These are phyloP conservation scores for Spizellomyces punctatus DNA, from an alignment of 192 early-diverging fungal genomes.

Conservation along the genomic window DNA sequence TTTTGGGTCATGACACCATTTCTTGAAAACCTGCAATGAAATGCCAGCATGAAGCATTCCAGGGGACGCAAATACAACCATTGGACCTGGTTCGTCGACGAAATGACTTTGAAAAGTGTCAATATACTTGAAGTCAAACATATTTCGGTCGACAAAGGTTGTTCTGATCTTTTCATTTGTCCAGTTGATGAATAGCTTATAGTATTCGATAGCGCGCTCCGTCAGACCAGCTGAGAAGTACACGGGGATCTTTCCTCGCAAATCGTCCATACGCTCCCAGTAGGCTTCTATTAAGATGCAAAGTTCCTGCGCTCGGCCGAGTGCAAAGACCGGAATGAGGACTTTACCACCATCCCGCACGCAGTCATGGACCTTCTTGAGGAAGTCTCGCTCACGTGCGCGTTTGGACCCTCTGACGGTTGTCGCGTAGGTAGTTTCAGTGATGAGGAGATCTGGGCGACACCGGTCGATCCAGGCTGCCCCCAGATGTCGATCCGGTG, in stretches of 20 bases:
- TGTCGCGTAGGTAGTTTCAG: conserved; percentile 96
- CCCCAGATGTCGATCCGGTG: conserved; percentile 96
- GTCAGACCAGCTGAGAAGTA: conserved; percentile 96
- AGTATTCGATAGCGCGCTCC: conserved; percentile 91
- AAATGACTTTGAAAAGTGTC: conserved; percentile 74
- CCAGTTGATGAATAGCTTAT: conserved; percentile 97
- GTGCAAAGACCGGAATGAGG: conserved; percentile 95
- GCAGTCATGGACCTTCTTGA: conserved; percentile 87
- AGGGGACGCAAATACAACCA: conserved; percentile 96
- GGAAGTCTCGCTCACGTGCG: conserved; percentile 88
- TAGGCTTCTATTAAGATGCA: conserved; percentile 94
- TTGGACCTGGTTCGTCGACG: conserved; percentile 79
- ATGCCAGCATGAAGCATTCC: conserved; percentile 98
- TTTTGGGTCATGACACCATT: conserved; percentile 88
- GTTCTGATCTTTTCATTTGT: conserved; percentile 97
- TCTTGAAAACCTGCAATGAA: conserved; percentile 91
- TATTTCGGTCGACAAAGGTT: conserved; percentile 88
- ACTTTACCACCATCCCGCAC: conserved; percentile 65
- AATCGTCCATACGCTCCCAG: conserved; percentile 91
- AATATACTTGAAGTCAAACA: conserved; percentile 97
- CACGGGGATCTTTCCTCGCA: conserved; percentile 78
- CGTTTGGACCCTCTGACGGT: conserved; percentile 94
- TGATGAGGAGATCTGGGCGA: conserved; percentile 90
- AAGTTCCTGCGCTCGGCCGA: conserved; percentile 96
- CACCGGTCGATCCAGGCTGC: conserved; percentile 95